A percentile compares a stretch with the other conserved stretches of the same genome.
These are phyloP conservation scores for Chaetomiaceae sp. DNA, from an alignment of 2,329 filamentous ascomycete genomes.

Conservation along the genomic window DNA sequence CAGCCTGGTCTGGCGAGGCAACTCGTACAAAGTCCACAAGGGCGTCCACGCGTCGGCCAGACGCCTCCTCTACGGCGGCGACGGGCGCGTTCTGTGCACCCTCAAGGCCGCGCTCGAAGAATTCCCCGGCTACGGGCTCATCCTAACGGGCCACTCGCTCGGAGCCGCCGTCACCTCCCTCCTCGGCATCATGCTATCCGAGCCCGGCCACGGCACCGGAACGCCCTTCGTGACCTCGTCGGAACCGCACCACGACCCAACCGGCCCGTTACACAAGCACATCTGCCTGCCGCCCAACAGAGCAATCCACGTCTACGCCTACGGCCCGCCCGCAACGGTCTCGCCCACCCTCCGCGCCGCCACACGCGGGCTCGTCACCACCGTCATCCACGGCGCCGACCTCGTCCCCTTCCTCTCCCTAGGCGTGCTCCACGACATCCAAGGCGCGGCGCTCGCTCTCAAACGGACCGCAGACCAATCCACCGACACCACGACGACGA, in stretches of 20 bases:
- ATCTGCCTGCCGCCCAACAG: slow-evolving; percentile 60
- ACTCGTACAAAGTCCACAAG: slow-evolving; percentile 66
- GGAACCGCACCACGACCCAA: slow-evolving; percentile 37
- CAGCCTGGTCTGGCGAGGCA: slow-evolving; percentile 58
- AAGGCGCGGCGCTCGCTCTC: slow-evolving; percentile 66
- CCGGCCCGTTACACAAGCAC: slow-evolving; percentile 24
- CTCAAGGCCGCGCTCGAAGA: slow-evolving; percentile 62
- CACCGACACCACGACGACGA: too few species aligned
- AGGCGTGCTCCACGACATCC: slow-evolving; percentile 69
- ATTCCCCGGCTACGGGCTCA: slow-evolving; percentile 64
- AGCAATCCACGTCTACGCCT: slow-evolving; percentile 75
- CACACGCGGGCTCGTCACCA: slow-evolving; percentile 71
- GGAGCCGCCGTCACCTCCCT: slow-evolving; percentile 67
- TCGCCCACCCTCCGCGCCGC: slow-evolving; percentile 64
- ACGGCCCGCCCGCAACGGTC: slow-evolving; percentile 70
- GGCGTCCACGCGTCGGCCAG: slow-evolving; percentile 68
- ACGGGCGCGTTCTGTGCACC: slow-evolving; percentile 62
- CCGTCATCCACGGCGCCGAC: slow-evolving; percentile 67
- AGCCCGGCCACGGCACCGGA: slow-evolving; percentile 43
- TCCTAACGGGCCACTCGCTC: slow-evolving; percentile 65
- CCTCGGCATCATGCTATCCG: slow-evolving; percentile 66
- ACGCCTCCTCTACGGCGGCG: slow-evolving; percentile 62
- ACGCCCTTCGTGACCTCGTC: slow-evolving; percentile 60
- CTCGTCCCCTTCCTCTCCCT: slow-evolving; percentile 70
- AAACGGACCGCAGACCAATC: too few species aligned